phyloP scores from a whole-genome alignment of 1,284 basidiomycete species.

The Ustilago crameri region DNA sequence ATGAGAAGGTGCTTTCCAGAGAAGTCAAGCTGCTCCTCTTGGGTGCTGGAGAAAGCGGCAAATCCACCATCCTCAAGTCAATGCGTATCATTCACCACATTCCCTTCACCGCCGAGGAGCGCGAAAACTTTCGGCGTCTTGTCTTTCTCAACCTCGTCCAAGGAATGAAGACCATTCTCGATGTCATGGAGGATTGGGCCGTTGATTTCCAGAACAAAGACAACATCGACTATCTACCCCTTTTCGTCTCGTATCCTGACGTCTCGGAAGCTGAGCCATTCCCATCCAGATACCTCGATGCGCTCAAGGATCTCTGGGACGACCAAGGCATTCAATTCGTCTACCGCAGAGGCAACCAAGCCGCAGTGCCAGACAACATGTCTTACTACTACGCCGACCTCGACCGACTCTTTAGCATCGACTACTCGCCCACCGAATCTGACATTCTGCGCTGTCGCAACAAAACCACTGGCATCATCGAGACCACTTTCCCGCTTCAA shows the following conservation, averaged over 20 bases:
- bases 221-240: constrained; percentile 32
- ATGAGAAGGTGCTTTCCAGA: constrained; percentile 51
- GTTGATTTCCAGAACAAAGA: constrained; percentile 75
- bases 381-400: constrained; percentile 78
- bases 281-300: constrained; percentile 75
- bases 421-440: constrained; percentile 79
- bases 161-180: constrained; percentile 83
- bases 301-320: constrained; percentile 80
- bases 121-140: constrained; percentile 80
- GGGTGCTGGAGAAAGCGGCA: constrained; percentile 92
- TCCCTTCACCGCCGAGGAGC: constrained; percentile 79
- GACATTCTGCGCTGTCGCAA: constrained; percentile 83
- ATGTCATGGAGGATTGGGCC: constrained; percentile 88
- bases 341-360: constrained; percentile 82
- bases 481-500: constrained; percentile 79
- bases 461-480: constrained; percentile 92
- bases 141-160: constrained; percentile 90
- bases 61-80: constrained; percentile 92
- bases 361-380: constrained; percentile 83
- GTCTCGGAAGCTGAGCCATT: constrained; percentile 80
- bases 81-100: constrained; percentile 87
- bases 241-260: constrained; percentile 58
- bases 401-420: constrained; percentile 79
- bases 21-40: constrained; percentile 74
- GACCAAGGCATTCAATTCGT: constrained; percentile 81